These are phyloP conservation scores for Botryosphaeria dothidea DNA, from an alignment of 2,329 filamentous ascomycete species.

Conservation along the genomic window DNA sequence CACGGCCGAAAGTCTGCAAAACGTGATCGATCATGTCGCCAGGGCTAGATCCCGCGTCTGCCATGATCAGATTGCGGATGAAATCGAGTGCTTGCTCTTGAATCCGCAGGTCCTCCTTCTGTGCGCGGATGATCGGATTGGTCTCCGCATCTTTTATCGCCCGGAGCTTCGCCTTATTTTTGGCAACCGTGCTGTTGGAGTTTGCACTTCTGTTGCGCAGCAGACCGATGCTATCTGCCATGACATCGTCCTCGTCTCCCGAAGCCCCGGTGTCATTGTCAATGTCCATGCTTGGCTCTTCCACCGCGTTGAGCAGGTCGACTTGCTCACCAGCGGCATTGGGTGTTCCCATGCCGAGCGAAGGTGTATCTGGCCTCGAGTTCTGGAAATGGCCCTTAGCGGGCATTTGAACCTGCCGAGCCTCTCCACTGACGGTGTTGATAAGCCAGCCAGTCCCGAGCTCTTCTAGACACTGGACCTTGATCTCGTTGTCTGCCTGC, in stretches of 20 bases:
- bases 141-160: conserved; percentile 64
- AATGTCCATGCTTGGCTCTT: conserved; percentile 44
- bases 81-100: conserved; percentile 91
- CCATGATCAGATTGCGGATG: conserved; percentile 83
- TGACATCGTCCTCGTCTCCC: conserved; percentile 44
- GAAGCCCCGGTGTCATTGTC: conserved; percentile 35
- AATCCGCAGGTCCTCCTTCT: conserved; percentile 77
- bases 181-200: conserved; percentile 34
- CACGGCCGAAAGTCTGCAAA: conserved; percentile 72
- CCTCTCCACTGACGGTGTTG: conserved; percentile 63
- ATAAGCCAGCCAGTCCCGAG: conserved; percentile 79
- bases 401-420: conserved; percentile 32
- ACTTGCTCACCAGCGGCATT: conserved; percentile 63
- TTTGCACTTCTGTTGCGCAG: conserved; percentile 30
- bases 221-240: conserved; percentile 45
- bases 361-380: conserved; percentile 26
- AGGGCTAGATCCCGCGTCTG: conserved; percentile 47
- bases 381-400: conserved; percentile 37
- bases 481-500: conserved; percentile 68
- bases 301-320: conserved; percentile 57
- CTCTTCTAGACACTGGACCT: conserved; percentile 75
- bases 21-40: conserved; percentile 81
- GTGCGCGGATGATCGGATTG: conserved; percentile 66
- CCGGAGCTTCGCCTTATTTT: conserved; percentile 42
- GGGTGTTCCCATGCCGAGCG: conserved; percentile 54